These are phyloP conservation scores for Starmerella stellata DNA, from an alignment of 805 yeast genomes.

Conservation along the genomic window DNA sequence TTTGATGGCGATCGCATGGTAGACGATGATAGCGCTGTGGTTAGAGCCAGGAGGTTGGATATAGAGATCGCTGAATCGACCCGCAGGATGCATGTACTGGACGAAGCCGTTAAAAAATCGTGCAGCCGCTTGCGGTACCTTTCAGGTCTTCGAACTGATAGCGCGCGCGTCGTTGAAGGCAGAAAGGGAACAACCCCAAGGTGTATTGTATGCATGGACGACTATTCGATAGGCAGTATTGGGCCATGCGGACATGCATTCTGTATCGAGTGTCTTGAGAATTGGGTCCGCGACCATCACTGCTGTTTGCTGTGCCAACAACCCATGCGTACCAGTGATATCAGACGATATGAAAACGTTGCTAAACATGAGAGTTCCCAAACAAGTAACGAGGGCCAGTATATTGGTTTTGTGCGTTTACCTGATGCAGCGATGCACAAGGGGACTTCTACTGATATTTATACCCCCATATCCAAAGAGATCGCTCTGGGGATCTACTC, in stretches of 20 bases:
- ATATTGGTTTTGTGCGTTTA: not conserved
- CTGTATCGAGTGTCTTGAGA: constrained; percentile 60
- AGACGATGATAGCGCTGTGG: not conserved
- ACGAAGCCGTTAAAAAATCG: not conserved
- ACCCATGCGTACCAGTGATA: not conserved
- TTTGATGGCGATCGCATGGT: no score
- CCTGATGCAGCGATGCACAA: not conserved
- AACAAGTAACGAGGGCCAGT: not conserved
- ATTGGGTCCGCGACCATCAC: constrained; percentile 44
- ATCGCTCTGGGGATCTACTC: constrained; percentile 25
- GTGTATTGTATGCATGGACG: constrained; percentile 64
- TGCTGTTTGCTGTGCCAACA: constrained; percentile 74
- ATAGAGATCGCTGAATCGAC: not conserved
- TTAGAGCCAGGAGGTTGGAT: not conserved
- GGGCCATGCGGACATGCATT: constrained; percentile 86
- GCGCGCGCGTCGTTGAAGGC: not conserved
- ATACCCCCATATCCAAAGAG: constrained; percentile 16
- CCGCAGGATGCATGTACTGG: no score
- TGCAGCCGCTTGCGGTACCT: not conserved
- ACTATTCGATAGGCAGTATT: constrained; percentile 56
- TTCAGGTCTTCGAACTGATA: not conserved
- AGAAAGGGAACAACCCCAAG: not conserved
- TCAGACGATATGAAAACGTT: not conserved
- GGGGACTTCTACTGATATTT: constrained; percentile 13
- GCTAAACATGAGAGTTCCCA: not conserved